Evolutionary conservation across 192 early-diverging fungal species (phyloP).

Genomic region (Backusella morwellensis): DNA sequence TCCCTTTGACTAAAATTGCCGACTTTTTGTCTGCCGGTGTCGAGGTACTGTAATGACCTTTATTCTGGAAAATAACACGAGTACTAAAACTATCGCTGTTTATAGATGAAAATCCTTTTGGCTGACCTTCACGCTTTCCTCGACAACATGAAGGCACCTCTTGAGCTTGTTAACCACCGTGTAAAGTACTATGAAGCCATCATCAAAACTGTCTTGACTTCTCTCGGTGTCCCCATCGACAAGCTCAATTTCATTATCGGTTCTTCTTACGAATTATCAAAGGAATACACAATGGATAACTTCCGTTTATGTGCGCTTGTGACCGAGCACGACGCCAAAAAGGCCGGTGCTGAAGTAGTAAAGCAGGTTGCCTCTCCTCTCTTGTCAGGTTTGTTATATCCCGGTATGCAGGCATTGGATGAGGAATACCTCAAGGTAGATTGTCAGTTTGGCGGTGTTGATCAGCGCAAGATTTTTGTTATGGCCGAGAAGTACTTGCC

Average conservation of each 20-base stretch:
- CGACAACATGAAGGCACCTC: conserved; percentile 97
- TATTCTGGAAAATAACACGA: neutral
- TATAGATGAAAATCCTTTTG: conserved; percentile 82
- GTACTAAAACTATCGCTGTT: neutral
- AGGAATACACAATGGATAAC: conserved; percentile 89
- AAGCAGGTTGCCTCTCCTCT: conserved; percentile 90
- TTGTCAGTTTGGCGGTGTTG: conserved; percentile 95
- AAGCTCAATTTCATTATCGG: conserved; percentile 92
- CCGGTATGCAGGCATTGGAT: conserved; percentile 95
- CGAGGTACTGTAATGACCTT: conserved; percentile 49
- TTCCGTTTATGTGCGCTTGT: conserved; percentile 82
- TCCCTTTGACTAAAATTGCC: conserved; percentile 96
- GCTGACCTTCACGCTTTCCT: conserved; percentile 98
- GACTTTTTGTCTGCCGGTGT: conserved; percentile 92
- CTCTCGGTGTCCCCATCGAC: conserved; percentile 93
- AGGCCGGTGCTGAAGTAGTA: conserved; percentile 97
- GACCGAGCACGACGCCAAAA: conserved; percentile 95
- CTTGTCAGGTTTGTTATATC: conserved; percentile 95
- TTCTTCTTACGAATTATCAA: conserved; percentile 84
- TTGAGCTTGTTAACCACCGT: conserved; percentile 85
- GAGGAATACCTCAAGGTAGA: conserved; percentile 96
- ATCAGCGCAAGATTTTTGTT: conserved; percentile 99
- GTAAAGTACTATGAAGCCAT: conserved; percentile 91
- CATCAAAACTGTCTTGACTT: conserved; percentile 87
- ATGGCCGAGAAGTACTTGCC: conserved; percentile 97